These are phyloP conservation scores for Petunia hybrid DNA, from an alignment of 305 asterid species.

Conservation along the genomic window DNA sequence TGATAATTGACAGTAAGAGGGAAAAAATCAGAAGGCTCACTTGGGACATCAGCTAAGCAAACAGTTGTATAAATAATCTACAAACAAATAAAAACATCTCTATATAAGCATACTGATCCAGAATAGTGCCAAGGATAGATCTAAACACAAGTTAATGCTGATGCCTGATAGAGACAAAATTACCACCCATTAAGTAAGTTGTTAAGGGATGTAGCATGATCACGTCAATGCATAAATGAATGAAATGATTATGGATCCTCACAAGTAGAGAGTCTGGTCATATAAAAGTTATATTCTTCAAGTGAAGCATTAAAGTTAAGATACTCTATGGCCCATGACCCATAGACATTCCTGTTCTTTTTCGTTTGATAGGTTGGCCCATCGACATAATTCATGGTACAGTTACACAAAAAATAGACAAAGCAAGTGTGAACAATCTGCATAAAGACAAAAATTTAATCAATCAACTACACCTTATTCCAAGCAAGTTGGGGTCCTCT, in stretches of 20 bases:
- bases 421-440: neutral
- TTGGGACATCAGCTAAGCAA: conserved; percentile 87
- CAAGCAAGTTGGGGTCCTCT: neutral
- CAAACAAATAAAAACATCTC: conserved; percentile 32
- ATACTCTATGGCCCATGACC: neutral
- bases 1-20: conserved; percentile 94
- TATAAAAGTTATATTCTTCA: neutral
- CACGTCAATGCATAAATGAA: neutral
- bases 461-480: neutral
- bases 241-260: too few relatives aligned
- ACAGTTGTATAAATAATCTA: conserved; percentile 91
- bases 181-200: neutral
- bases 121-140: conserved; percentile 16
- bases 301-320: neutral
- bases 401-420: neutral
- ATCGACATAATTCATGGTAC: neutral
- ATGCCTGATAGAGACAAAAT: neutral
- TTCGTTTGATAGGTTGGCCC: neutral
- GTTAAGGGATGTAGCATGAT: neutral
- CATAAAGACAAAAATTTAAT: neutral
- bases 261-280: neutral
- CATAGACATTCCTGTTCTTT: too few relatives aligned
- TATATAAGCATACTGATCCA: conserved; percentile 6
- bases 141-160: conserved; percentile 7
- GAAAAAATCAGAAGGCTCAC: conserved; percentile 97